Evolutionary conservation across 2,329 filamentous ascomycete species (phyloP).

Genomic region (Arthrobotrys conoides): DNA sequence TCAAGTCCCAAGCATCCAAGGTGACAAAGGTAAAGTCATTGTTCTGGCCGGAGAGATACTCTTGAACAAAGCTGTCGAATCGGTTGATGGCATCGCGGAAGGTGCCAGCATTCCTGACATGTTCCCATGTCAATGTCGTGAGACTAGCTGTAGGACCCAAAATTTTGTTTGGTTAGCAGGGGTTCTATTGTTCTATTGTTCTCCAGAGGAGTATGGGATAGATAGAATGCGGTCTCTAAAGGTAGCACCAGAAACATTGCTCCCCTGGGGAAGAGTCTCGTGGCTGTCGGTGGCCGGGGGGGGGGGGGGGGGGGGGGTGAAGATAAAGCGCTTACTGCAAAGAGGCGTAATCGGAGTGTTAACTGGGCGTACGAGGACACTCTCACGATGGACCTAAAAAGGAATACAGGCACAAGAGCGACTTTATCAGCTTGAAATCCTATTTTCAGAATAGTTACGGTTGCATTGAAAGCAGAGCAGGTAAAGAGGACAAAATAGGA

Average conservation of each 20-base stretch:
- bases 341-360: conserved; percentile 98
- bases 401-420: conserved; percentile 11
- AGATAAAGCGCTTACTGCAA: conserved; percentile 82
- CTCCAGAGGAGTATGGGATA: background rate
- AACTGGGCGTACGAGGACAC: conserved; percentile 95
- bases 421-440: conserved; percentile 61
- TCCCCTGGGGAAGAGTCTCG: conserved; percentile 38
- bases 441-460: conserved; percentile 56
- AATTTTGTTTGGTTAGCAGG: conserved; percentile 41
- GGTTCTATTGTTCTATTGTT: conserved; percentile 18
- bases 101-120: conserved; percentile 95
- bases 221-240: conserved; percentile 12
- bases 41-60: conserved; percentile 90
- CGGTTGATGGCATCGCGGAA: conserved; percentile 97
- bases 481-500: conserved; percentile 2
- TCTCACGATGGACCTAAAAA: conserved; percentile 87
- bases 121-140: conserved; percentile 98
- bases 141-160: conserved; percentile 79
- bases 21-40: conserved; percentile 98
- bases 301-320: too few relatives aligned
- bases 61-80: conserved; percentile 92
- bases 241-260: conserved; percentile 38
- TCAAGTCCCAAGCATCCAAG: conserved; percentile 97
- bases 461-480: conserved; percentile 13
- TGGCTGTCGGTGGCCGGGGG: conserved; percentile 37